Percentiles rank a stretch among this genome's conserved stretches.
Conservation (phyloP, 768 basidiomycete species). For the Phaffia tasmanica region DNA sequence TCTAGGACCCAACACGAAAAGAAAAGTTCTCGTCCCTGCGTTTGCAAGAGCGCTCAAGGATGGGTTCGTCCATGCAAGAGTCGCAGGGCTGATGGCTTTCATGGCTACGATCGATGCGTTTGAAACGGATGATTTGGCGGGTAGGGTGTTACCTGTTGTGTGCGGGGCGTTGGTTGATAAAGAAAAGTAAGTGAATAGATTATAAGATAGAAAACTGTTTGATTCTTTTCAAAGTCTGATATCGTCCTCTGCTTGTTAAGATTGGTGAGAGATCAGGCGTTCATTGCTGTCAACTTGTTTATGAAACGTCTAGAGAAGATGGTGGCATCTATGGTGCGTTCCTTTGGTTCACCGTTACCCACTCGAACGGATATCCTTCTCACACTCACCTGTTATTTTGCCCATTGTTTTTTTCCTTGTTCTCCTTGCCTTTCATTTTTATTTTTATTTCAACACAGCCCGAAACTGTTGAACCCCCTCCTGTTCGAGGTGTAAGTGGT, state of each 20-base stretch:
- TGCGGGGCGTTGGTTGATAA: slow-evolving; percentile 70
- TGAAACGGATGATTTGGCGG: slow-evolving; percentile 74
- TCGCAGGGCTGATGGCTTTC: slow-evolving; percentile 88
- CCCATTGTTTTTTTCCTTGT: background rate
- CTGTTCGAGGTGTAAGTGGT: slow-evolving; percentile 32
- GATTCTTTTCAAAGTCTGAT: background rate
- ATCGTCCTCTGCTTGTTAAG: slow-evolving; percentile 40
- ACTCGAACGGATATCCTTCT: background rate
- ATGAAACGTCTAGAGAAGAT: slow-evolving; percentile 70
- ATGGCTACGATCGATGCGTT: slow-evolving; percentile 90
- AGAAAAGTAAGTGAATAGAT: slow-evolving; percentile 59
- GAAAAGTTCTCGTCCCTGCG: slow-evolving; percentile 93
- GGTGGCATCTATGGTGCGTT: slow-evolving; percentile 66
- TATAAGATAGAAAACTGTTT: background rate
- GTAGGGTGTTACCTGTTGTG: slow-evolving; percentile 78
- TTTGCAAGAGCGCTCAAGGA: slow-evolving; percentile 84
- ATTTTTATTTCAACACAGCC: slow-evolving; percentile 42
- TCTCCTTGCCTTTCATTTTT: background rate
- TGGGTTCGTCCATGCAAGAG: slow-evolving; percentile 78
- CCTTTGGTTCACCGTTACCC: background rate
- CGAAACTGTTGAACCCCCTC: slow-evolving; percentile 43
- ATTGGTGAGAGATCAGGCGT: slow-evolving; percentile 87
- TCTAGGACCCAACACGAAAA: slow-evolving; percentile 75
- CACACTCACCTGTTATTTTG: background rate
- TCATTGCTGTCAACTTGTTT: slow-evolving; percentile 82